Base-by-base conservation (phyloP, 164 flowering plant species). In the Nelumbo lutea region DNA sequence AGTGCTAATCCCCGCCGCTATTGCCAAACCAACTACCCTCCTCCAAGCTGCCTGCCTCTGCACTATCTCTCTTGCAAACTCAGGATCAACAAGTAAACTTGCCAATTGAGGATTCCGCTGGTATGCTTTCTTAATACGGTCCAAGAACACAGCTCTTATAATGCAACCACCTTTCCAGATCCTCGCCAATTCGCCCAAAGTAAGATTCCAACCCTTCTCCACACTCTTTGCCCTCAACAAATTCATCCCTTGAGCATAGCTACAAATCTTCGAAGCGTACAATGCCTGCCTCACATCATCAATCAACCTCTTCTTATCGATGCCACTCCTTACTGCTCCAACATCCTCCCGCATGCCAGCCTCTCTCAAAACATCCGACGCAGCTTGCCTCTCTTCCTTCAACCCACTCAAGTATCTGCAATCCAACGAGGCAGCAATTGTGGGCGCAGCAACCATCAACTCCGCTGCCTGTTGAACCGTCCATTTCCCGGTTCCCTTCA, bases 151-250 rank as follows among this genome's bases (percentile, higher is more conserved):
- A 9, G 84, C 82, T 69, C 82, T 70, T 38, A 82, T 82, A 51
- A 82, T 79, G 44, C 83, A 82, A n/a, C 85, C 85, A 13, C 81
- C 83, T 70, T 79, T 82, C 82, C 82, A 82, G 66, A 81, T 81
- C 76, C 81, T 73, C 1, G 83, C 84, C 61, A 81, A 40, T 46
- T 79, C 83, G 13, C 81, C 82, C 57, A 78, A 74, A 61, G 79
- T 78, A 72, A 82, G 73, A 48, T 73, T 66, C 84, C 84, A 81
- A 1, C 77, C 81, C 66, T 78, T 78, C 84, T 78, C 84, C 13
- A 47, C 11, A 64, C 84, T 81, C 80, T 81, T 81, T 13, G 82
- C 81, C 68, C 84, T 73, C 65, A 81, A 51, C 70, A 81, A 68
- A 55, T 81, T 81, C 84, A 81, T 82, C 64, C 85, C 85, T 63